Evolutionary conservation across 306 rosid species (phyloP).

Genomic region (Begonia fuchsioides): DNA sequence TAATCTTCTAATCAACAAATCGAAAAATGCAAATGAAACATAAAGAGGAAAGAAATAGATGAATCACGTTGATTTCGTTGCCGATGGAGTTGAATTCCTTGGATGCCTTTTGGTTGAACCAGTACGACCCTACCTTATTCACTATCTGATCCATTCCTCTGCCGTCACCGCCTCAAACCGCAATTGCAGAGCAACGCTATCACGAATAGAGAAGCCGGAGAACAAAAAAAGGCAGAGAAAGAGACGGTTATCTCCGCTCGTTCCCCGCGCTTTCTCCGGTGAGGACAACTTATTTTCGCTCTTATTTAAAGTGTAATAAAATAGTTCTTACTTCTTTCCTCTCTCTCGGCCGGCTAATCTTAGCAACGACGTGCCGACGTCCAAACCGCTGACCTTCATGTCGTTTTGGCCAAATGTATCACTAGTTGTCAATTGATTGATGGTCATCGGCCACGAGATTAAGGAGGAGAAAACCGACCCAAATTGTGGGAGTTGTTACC

Average conservation of each 20-base stretch:
- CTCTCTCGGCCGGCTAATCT: too few relatives aligned
- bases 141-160: conserved; percentile 13
- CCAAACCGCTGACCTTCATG: too few relatives aligned
- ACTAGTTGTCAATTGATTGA: too few relatives aligned
- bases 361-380: too few relatives aligned
- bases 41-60: background rate
- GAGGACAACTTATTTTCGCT: background rate
- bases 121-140: conserved; percentile 11
- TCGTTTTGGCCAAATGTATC: too few relatives aligned
- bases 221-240: background rate
- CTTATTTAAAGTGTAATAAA: background rate
- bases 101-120: conserved; percentile 11
- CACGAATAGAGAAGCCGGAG: background rate
- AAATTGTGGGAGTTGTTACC: too few relatives aligned
- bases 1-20: too few relatives aligned
- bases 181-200: background rate
- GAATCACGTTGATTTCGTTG: conserved; percentile 7
- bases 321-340: too few relatives aligned
- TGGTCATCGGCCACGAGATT: too few relatives aligned
- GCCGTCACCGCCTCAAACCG: background rate
- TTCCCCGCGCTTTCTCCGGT: conserved; percentile 2
- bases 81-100: conserved; percentile 11
- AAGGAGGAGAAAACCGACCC: too few relatives aligned
- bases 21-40: too few relatives aligned
- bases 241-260: conserved; percentile 7